Percentiles rank a stretch among this genome's conserved stretches.
These are phyloP conservation scores for Colletotrichum sublineola DNA, from an alignment of 2,329 filamentous ascomycete genomes.

Conservation along the genomic window DNA sequence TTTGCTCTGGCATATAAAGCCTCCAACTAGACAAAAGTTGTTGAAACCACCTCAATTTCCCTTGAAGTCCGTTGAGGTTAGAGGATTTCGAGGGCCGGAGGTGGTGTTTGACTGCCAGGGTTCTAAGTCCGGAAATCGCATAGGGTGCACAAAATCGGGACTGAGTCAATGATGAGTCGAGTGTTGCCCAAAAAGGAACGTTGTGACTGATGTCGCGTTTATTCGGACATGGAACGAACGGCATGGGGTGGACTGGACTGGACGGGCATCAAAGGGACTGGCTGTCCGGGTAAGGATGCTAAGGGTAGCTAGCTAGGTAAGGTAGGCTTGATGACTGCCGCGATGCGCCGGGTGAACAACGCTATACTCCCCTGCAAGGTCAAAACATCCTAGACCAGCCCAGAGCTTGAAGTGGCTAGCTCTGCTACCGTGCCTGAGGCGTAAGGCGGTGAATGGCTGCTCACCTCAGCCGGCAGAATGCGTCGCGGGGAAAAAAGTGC, in stretches of 20 bases:
- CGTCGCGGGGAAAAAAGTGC: constrained; percentile 39
- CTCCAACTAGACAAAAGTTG: neutral
- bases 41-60: constrained; percentile 24
- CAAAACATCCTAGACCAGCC: neutral
- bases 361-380: constrained; percentile 11
- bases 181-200: neutral
- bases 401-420: neutral
- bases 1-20: constrained; percentile 9
- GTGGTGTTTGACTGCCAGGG: neutral
- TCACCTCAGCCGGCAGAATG: constrained; percentile 38
- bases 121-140: neutral
- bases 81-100: constrained; percentile 18
- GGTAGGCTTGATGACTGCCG: constrained; percentile 16
- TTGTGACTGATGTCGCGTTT: neutral
- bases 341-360: constrained; percentile 19
- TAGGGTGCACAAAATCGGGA: neutral
- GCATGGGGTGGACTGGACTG: neutral
- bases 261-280: neutral
- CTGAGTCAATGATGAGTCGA: constrained; percentile 39
- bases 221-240: neutral
- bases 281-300: neutral
- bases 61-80: constrained; percentile 9
- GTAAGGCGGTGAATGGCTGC: constrained; percentile 32
- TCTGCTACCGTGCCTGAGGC: constrained; percentile 30
- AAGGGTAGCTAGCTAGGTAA: constrained; percentile 1